Base-by-base conservation (phyloP, 768 basidiomycete genomes). In the Hypsizygus marmoreus region DNA sequence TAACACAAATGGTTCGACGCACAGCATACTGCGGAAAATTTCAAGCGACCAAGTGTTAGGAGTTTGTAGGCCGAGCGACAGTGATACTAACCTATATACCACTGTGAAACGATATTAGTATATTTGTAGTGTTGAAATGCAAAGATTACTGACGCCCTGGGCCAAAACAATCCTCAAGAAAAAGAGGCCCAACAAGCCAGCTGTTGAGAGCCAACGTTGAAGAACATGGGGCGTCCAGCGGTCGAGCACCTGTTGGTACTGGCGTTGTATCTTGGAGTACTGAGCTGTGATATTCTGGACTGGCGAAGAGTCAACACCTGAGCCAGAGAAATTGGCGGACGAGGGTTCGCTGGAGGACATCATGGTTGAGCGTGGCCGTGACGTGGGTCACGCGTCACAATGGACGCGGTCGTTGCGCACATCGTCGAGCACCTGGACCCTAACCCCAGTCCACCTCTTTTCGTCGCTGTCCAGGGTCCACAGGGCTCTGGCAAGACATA, bases 401-500 rank as follows among this genome's bases (percentile, higher is more conserved):
- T 53, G 54, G 49, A 45, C 50, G 55, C 41, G 26, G 46, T 55
- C 52, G 54, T 43, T 38, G 54, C 26, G 39, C 56, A 45, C 38
- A 60, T 70, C 37, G 53, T 58, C 13, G 47, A 56, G 14, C 65
- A 69, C 51, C 42, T 57, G 62, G 33, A 51, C 50, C 34, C 63
- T 69, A 49, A 52, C 68, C 12, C 51, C 47, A 22, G 37, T 40
- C 37, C 47, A 17, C 93, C 95, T 3, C 70, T 97, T 12, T 87
- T 97, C 50, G 81, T 95, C 10, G 93, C 84, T 2, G 60, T 97
- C 12, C 95, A 97, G 68, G 95, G 95, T 1, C 93, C 95, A 0
- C 95, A 97, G 66, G 95, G 95, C 9, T 89, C 88, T 41, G 94
- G 95, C 25, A 98, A 98, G 71, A 87, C 93, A 0, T 91, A 79